Conservation (phyloP, 1,139 yeast species). For the Suhomyces maxii region DNA sequence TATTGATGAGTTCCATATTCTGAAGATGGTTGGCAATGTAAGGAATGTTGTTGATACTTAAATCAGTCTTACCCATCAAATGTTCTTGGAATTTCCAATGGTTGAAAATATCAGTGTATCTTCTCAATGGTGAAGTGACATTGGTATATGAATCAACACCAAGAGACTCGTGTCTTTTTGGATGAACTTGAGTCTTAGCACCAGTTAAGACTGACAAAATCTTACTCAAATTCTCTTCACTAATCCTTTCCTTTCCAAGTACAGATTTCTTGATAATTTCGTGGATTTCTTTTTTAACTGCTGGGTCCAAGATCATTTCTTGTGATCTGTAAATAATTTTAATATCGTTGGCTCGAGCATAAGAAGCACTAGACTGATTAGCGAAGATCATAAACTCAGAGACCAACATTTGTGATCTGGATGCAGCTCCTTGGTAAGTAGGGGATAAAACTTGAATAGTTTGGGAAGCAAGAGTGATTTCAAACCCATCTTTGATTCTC, state of each 20-base stretch:
- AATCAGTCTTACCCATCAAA: slow-evolving; percentile 14
- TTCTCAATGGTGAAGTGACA: slow-evolving; percentile 85
- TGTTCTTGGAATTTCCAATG: slow-evolving; percentile 55
- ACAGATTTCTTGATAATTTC: slow-evolving; percentile 29
- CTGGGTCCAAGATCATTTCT: slow-evolving; percentile 27
- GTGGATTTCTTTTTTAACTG: slow-evolving; percentile 42
- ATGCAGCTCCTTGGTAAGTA: slow-evolving; percentile 19
- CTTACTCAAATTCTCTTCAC: slow-evolving; percentile 21
- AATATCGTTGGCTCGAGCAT: slow-evolving; percentile 44
- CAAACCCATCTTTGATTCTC: slow-evolving; percentile 18
- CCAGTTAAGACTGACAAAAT: slow-evolving; percentile 15
- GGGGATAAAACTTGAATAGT: slow-evolving; percentile 17
- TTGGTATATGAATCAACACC: slow-evolving; percentile 69
- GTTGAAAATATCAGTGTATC: slow-evolving; percentile 79
- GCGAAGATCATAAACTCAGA: slow-evolving; percentile 83
- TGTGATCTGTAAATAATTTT: slow-evolving; percentile 57
- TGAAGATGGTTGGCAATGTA: slow-evolving; percentile 32
- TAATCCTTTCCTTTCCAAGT: slow-evolving; percentile 14
- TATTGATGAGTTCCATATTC: slow-evolving; percentile 30
- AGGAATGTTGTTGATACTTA: slow-evolving; percentile 15
- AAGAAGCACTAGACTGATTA: slow-evolving; percentile 60
- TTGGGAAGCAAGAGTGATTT: slow-evolving; percentile 11
- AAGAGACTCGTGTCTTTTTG: slow-evolving; percentile 56
- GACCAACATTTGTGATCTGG: slow-evolving; percentile 58
- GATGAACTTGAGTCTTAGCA: slow-evolving; percentile 30